A percentile compares a stretch with the other conserved stretches of the same genome.
phyloP scores from a whole-genome alignment of 2,329 filamentous ascomycete species.

The Botrytis aclada region DNA sequence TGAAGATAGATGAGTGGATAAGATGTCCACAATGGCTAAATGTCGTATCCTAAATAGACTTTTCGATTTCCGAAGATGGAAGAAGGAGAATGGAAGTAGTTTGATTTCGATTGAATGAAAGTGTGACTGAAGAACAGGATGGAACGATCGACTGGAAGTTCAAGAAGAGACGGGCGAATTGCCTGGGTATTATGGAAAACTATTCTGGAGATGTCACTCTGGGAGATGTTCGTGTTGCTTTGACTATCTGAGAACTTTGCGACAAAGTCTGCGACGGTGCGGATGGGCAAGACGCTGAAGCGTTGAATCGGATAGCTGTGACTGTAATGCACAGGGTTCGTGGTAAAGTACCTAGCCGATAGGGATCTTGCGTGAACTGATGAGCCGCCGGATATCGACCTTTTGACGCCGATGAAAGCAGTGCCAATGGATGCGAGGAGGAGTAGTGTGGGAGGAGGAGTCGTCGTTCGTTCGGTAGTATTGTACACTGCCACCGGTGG shows the following conservation, averaged over 20 bases:
- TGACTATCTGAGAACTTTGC: conserved; percentile 34
- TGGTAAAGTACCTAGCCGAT: conserved; percentile 29
- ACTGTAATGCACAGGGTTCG: conserved; percentile 22
- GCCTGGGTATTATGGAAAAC: conserved; percentile 23
- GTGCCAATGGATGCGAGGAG: conserved; percentile 7
- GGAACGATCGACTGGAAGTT: conserved; percentile 5
- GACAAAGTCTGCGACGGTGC: conserved; percentile 35
- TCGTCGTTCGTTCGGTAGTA: background rate
- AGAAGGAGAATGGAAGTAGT: background rate
- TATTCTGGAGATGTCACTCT: conserved; percentile 16
- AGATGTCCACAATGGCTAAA: background rate
- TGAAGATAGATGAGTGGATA: background rate
- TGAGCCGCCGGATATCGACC: conserved; percentile 25
- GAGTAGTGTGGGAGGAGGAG: conserved; percentile 5
- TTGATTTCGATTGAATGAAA: conserved; percentile 3
- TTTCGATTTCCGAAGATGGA: conserved; percentile 1
- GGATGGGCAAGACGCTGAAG: conserved; percentile 25
- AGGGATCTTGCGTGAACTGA: conserved; percentile 30
- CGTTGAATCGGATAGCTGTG: conserved; percentile 31
- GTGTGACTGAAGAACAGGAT: background rate
- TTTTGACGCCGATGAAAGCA: conserved; percentile 11
- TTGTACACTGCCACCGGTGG: background rate
- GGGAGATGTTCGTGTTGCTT: conserved; percentile 30
- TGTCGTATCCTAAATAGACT: conserved; percentile 10
- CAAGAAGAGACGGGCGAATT: background rate